These are phyloP conservation scores for Cytidiella melzeri DNA, from an alignment of 768 basidiomycete species.

Conservation along the genomic window DNA sequence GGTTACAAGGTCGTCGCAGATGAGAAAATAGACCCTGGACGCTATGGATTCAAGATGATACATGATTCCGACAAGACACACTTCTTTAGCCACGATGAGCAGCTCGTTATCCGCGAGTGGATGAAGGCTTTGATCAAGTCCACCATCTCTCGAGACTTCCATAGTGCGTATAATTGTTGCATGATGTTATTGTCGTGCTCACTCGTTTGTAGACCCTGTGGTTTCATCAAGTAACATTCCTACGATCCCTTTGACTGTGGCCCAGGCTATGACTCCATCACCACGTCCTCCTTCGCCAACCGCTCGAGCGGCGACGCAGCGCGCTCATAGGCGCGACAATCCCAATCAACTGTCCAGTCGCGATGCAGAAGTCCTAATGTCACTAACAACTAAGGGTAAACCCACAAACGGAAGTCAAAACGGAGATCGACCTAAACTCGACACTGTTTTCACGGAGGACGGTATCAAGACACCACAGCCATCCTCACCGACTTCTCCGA, in stretches of 20 bases:
- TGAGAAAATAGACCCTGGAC: constrained; percentile 85
- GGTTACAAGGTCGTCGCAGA: constrained; percentile 94
- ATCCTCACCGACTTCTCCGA: constrained; percentile 16
- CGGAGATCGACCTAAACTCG: constrained; percentile 43
- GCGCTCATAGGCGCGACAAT: constrained; percentile 79
- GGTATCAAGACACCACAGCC: constrained; percentile 29
- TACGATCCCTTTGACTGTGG: constrained; percentile 90
- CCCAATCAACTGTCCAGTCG: constrained; percentile 74
- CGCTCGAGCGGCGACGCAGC: constrained; percentile 82
- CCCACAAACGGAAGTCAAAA: constrained; percentile 20
- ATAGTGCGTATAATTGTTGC: constrained; percentile 46
- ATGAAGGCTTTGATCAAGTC: constrained; percentile 99
- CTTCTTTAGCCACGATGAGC: constrained; percentile 89
- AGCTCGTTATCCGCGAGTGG: constrained; percentile 84
- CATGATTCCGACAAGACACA: constrained; percentile 86
- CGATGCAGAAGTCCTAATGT: constrained; percentile 72
- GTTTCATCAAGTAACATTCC: constrained; percentile 96
- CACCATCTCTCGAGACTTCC: constrained; percentile 90
- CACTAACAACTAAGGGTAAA: constrained; percentile 36
- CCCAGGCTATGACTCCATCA: constrained; percentile 94
- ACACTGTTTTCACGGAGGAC: constrained; percentile 51
- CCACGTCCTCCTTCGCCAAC: constrained; percentile 92
- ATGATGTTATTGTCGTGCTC: constrained; percentile 11
- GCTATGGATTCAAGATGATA: constrained; percentile 92
- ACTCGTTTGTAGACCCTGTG: constrained; percentile 62